Base-by-base conservation (phyloP, 2,329 filamentous ascomycete species). In the Penicillium sumatraense region DNA sequence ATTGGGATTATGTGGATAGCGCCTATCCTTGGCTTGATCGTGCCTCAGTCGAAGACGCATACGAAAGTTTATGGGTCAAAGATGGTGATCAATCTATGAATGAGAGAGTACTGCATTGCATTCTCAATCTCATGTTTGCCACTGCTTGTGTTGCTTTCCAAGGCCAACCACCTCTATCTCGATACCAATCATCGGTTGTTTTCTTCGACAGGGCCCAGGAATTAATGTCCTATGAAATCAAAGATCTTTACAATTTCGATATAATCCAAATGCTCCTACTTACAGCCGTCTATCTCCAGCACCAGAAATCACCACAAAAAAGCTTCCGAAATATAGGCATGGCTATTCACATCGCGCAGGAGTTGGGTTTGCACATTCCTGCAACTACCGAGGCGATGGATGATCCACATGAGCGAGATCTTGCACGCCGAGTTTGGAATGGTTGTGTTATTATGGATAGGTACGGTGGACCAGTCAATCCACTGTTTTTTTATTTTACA, bases 111-210 rank as follows among this genome's bases (percentile, higher is more conserved):
- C 5, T 57, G 5, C 57, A 59, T 29, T 59, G 57, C 36, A 33
- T 58, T 10, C 53, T 58, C 31, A 58, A 58, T 31, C 35, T 58
- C 9, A 58, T 58, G 29, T 58, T 58, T 16, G 56, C 56, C 7
- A 56, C 46, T 21, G 55, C 53, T 3, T 56, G 53, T 44, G 56
- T 56, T 1, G 56, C 42, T 16, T 56, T 50, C 18, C 56, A 58
- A 29, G 46, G 49, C 3, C 31, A 51, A 42, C 24, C 56, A 6
- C 35, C 45, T 24, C 46, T 44, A 5, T 45, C 40, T 23, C 51
- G 44, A 6, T 41, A 48, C 24, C 42, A 48, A 33, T 53, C 51
- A 3, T 53, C 51, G 13, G 21, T 29, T n/a, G 31, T 31, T 6
- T 53, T 53, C 21, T 53, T 53, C 26, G 44, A 53, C n/a, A 31